These are phyloP conservation scores for Oryza meridionalis DNA, from an alignment of 176 grass and related monocot genomes.

Conservation along the genomic window DNA sequence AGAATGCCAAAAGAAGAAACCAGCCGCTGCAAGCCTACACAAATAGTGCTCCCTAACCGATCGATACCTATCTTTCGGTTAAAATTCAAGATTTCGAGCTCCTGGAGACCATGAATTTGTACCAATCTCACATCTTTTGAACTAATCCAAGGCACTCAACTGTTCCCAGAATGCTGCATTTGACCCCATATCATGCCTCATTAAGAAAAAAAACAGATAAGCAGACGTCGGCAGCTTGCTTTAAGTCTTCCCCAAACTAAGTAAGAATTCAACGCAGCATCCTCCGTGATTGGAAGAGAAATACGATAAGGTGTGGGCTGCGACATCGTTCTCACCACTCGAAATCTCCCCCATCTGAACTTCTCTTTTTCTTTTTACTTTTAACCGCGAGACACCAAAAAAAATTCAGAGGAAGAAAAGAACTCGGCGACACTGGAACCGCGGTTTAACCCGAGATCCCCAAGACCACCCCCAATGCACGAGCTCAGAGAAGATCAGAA, in stretches of 20 bases:
- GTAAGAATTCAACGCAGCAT: slow-evolving; percentile 26
- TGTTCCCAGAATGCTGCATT: slow-evolving; percentile 11
- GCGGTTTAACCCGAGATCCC: slow-evolving; percentile 25
- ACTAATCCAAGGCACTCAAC: slow-evolving; percentile 23
- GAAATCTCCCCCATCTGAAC: slow-evolving; percentile 26
- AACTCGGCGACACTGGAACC: not conserved
- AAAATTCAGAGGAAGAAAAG: not conserved
- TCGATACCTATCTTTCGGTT: slow-evolving; percentile 2
- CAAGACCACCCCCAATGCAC: slow-evolving; percentile 9
- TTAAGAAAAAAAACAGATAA: slow-evolving; percentile 15
- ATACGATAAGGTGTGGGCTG: slow-evolving; percentile 4
- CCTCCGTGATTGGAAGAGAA: slow-evolving; percentile 3
- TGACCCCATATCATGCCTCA: not conserved
- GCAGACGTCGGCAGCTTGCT: slow-evolving; percentile 43
- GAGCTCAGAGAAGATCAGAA: not conserved
- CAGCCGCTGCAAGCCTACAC: slow-evolving; percentile 8
- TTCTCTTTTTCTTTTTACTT: too few species aligned
- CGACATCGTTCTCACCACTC: slow-evolving; percentile 23
- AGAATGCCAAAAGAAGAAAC: slow-evolving; percentile 30
- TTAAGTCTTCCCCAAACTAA: not conserved
- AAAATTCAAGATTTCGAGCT: slow-evolving; percentile 33
- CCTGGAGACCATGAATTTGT: slow-evolving; percentile 7
- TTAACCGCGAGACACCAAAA: not conserved
- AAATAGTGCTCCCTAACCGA: slow-evolving; percentile 27
- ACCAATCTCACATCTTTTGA: slow-evolving; percentile 11